Conservation (phyloP, 495 filamentous ascomycete genomes). For the Daldinia loculata region DNA sequence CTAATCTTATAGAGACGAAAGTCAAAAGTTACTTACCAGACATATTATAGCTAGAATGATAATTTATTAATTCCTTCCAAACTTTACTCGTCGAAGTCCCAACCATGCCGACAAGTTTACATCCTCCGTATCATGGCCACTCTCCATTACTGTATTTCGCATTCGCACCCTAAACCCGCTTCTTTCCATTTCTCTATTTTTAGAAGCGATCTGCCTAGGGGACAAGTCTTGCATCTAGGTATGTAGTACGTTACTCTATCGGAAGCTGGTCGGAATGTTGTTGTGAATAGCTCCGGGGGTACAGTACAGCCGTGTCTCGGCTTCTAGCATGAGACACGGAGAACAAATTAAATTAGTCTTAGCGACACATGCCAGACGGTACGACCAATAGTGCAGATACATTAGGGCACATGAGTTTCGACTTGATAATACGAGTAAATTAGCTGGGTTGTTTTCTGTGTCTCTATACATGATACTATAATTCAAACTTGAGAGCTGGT, state of each 20-base stretch:
- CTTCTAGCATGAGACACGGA: background rate
- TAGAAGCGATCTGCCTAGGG: background rate
- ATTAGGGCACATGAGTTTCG: too few relatives aligned
- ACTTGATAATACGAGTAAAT: background rate
- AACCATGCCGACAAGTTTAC: background rate
- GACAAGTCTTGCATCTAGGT: background rate
- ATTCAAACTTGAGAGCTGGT: background rate
- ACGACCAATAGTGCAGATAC: background rate
- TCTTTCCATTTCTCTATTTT: background rate
- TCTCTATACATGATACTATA: background rate
- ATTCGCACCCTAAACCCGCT: background rate
- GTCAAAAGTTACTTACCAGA: too few relatives aligned
- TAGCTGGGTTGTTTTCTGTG: background rate
- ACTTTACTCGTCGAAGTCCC: too few relatives aligned
- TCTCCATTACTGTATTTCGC: background rate
- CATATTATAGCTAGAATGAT: too few relatives aligned
- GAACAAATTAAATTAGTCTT: background rate
- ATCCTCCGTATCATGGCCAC: background rate
- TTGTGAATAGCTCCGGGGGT: background rate
- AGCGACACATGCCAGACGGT: background rate
- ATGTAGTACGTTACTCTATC: background rate
- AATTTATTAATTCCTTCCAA: too few relatives aligned
- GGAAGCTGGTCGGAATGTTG: background rate
- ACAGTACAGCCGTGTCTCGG: constrained; percentile 11
- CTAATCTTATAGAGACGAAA: too few relatives aligned